phyloP scores from a whole-genome alignment of 352 stramenopile species.

The Pythium plurisporium region DNA sequence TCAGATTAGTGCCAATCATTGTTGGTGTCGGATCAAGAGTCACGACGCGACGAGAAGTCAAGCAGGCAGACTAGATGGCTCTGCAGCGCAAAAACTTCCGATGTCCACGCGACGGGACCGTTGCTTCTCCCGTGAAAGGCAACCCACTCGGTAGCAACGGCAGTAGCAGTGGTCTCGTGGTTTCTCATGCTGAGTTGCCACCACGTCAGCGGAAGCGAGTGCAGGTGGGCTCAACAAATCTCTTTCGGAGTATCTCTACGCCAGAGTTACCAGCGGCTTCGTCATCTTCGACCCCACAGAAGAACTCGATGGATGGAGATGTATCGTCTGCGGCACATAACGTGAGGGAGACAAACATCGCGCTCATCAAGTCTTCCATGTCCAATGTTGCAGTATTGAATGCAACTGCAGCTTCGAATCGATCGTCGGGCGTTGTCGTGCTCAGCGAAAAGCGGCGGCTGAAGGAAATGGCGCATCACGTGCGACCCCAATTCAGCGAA shows the following conservation, averaged over 20 bases:
- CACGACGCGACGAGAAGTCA: background rate
- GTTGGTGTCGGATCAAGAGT: background rate
- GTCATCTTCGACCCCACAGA: background rate
- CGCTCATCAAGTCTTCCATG: slow-evolving; percentile 37
- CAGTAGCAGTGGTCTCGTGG: slow-evolving; percentile 8
- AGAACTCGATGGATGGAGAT: slow-evolving; percentile 3
- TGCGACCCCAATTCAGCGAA: background rate
- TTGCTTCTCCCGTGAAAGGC: slow-evolving; percentile 4
- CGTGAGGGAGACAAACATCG: slow-evolving; percentile 44
- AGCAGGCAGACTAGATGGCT: slow-evolving; percentile 6
- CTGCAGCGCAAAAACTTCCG: slow-evolving; percentile 70
- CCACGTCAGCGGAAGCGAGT: slow-evolving; percentile 54
- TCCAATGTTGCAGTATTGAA: background rate
- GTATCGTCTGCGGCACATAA: slow-evolving; percentile 23
- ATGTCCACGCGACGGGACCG: slow-evolving; percentile 26
- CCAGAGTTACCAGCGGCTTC: slow-evolving; percentile 2
- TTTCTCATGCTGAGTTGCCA: slow-evolving; percentile 47
- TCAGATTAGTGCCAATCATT: background rate
- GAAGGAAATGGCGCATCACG: background rate
- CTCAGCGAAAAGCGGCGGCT: slow-evolving; percentile 14
- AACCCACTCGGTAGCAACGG: background rate
- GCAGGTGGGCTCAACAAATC: slow-evolving; percentile 74
- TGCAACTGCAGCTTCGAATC: background rate
- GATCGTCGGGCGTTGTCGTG: slow-evolving; percentile 6
- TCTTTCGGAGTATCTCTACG: slow-evolving; percentile 30